phyloP scores from a whole-genome alignment of 768 basidiomycete genomes.

The Pleurotus ostreatus region DNA sequence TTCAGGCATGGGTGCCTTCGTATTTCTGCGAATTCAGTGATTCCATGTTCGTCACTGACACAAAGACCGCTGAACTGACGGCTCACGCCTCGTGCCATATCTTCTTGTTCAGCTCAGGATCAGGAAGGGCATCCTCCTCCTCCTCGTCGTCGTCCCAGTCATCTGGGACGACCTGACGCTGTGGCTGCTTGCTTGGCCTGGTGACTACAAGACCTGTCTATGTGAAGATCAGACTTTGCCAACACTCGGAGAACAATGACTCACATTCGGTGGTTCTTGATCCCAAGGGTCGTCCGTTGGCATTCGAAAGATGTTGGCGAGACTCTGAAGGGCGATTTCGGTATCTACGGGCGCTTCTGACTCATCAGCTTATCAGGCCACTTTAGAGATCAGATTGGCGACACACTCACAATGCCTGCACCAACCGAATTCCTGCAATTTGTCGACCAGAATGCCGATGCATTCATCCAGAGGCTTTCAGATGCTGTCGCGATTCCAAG shows the following conservation, averaged over 20 bases:
- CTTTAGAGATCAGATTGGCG: too few relatives aligned
- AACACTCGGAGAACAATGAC: too few relatives aligned
- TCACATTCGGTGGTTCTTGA: not conserved
- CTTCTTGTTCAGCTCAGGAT: constrained; percentile 27
- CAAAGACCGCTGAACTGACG: constrained; percentile 1
- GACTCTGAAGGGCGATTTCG: too few relatives aligned
- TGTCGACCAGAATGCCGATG: constrained; percentile 66
- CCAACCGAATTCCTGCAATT: constrained; percentile 43
- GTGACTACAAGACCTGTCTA: too few relatives aligned
- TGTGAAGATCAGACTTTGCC: too few relatives aligned
- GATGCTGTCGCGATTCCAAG: constrained; percentile 85
- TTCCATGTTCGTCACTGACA: not conserved
- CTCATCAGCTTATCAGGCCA: too few relatives aligned
- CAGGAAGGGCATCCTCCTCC: constrained; percentile 27
- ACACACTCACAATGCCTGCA: constrained; percentile 35
- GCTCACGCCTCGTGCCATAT: constrained; percentile 75
- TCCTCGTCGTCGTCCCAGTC: constrained; percentile 61
- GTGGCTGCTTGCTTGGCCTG: not conserved
- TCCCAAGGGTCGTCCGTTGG: constrained; percentile 1
- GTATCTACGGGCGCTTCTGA: too few relatives aligned
- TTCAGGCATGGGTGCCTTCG: constrained; percentile 62
- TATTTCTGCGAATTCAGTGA: constrained; percentile 39
- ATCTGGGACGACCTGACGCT: constrained; percentile 26
- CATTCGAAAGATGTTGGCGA: not conserved
- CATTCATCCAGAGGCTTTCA: constrained; percentile 74